These are phyloP conservation scores for Polysphondylium violaceum DNA, from an alignment of 78 protist genomes.

Conservation along the genomic window DNA sequence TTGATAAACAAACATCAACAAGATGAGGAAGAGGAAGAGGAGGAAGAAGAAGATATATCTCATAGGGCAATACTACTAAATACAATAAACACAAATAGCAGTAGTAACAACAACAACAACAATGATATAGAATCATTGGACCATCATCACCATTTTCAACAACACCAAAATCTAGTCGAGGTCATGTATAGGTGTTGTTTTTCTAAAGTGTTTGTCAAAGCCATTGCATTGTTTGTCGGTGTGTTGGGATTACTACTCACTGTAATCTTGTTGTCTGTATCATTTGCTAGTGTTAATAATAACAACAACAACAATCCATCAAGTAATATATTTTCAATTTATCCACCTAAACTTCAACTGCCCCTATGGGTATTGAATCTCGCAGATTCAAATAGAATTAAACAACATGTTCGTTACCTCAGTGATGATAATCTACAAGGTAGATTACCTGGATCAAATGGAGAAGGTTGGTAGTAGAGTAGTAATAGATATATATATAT, in stretches of 20 bases:
- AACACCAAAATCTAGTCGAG: too few species aligned
- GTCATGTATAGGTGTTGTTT: neutral
- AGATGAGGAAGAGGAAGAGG: too few species aligned
- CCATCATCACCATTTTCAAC: too few species aligned
- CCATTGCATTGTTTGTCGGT: neutral
- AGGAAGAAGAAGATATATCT: too few species aligned
- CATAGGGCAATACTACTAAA: too few species aligned
- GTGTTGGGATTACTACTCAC: neutral
- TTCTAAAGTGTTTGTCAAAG: neutral
- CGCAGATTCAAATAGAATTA: neutral
- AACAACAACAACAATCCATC: neutral
- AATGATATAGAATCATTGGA: too few species aligned
- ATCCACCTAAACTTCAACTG: too few species aligned
- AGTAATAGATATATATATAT: too few species aligned
- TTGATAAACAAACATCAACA: too few species aligned
- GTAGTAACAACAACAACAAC: too few species aligned
- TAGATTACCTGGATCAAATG: slow-evolving; percentile 11
- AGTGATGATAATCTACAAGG: slow-evolving; percentile 2
- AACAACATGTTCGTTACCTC: neutral
- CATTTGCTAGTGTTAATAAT: neutral
- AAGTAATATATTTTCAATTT: neutral
- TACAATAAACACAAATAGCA: too few species aligned
- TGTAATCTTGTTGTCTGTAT: neutral
- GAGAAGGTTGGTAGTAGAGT: too few species aligned
- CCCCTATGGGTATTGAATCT: slow-evolving; percentile 35